Base-by-base conservation (phyloP, 1,139 yeast species). In the Candida labiduridarum region DNA sequence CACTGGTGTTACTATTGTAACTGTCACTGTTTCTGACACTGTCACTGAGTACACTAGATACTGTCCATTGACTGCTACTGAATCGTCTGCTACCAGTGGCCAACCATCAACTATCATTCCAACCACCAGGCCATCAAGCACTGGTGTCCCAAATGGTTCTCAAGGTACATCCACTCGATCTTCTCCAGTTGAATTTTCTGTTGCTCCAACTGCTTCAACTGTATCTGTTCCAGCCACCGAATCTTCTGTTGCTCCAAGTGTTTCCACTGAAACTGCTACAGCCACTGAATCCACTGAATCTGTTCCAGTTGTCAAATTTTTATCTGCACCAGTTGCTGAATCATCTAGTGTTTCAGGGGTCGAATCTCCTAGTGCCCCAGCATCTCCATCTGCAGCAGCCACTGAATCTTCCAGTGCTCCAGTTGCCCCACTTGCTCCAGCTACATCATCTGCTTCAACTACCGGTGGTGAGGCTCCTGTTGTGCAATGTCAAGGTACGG, bases 11-110 rank as follows among this genome's bases (percentile, higher is more conserved):
- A 25, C 29, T 7, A 8, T 25, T 9, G 58, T 67, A 52, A 71
- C 75, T 18, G 59, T 68, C 27, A 65, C 69, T 51, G 51, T 45
- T 45, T 44, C 51, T 43, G 34, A 58, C 65, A 36, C 54, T 53
- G 29, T 25, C 6, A 25, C 29, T 25, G 29, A 25, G 19, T 56
- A 56, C 50, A 52, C 58, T 50, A 50, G 52, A 49, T 59, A 49
- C 55, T 58, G 52, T 61, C 59, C 56, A 44, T 60, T 25, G 29
- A 25, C 29, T 4, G 29, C 8, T 8, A 25, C 58, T 42, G n/a
- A n/a, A n/a, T 22, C 41, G 7, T 39, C 41, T 29, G n/a, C 30
- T 14, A 16, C n/a, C 14, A 39, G 30, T 9, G 25, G n/a, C n/a
- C n/a, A n/a, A n/a, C n/a, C n/a, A n/a, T n/a, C n/a, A n/a, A n/a